Conservation (phyloP, 2,329 filamentous ascomycete species). For the Microcera coccophila region DNA sequence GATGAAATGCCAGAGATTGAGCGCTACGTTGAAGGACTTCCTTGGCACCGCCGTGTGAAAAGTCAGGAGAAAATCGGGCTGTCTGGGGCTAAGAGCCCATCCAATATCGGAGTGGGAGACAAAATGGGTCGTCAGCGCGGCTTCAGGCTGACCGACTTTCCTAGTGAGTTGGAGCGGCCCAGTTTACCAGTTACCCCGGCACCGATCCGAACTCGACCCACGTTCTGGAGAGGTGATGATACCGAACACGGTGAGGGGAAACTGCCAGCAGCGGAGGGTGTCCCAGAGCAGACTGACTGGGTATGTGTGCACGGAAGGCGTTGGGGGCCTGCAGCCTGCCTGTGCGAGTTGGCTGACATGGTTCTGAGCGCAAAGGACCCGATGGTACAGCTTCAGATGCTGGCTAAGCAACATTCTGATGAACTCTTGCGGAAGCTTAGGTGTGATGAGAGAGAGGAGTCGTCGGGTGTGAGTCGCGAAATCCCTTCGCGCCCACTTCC, state of each 20-base stretch:
- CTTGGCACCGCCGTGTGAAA: conserved; percentile 51
- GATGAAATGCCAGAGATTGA: conserved; percentile 87
- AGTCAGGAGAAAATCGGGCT: conserved; percentile 19
- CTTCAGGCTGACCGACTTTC: conserved; percentile 81
- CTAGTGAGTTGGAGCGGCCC: conserved; percentile 73
- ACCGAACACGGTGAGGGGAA: conserved; percentile 53
- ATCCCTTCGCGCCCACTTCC: conserved; percentile 50
- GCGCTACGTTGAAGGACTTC: conserved; percentile 75
- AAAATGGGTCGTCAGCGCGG: conserved; percentile 27
- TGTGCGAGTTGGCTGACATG: conserved; percentile 55
- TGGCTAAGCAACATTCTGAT: conserved; percentile 63
- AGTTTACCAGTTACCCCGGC: conserved; percentile 89
- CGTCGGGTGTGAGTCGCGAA: conserved; percentile 32
- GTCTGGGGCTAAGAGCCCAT: conserved; percentile 16
- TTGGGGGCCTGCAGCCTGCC: conserved; percentile 50
- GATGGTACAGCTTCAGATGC: conserved; percentile 62
- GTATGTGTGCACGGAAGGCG: conserved; percentile 67
- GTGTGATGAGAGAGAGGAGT: conserved; percentile 18
- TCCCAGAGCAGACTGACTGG: conserved; percentile 87
- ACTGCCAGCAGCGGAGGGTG: conserved; percentile 74
- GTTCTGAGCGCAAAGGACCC: conserved; percentile 60
- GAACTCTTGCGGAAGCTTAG: conserved; percentile 54
- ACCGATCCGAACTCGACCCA: conserved; percentile 62
- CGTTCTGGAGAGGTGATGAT: conserved; percentile 55
- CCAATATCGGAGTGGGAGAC: conserved; percentile 11